phyloP scores from a whole-genome alignment of 805 yeast species.

The Starmerella bombicola region DNA sequence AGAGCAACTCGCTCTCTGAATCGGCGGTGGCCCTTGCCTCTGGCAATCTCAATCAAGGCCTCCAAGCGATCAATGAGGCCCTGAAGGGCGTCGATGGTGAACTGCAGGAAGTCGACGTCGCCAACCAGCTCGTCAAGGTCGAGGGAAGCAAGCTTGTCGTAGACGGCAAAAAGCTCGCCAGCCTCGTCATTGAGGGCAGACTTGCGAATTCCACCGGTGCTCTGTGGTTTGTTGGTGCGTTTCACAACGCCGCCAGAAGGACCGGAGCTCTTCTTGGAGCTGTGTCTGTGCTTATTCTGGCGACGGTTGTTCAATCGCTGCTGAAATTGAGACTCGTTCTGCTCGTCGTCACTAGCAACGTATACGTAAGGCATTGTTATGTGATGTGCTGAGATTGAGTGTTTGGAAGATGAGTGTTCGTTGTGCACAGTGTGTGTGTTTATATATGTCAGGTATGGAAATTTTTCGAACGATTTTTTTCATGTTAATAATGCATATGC shows the following conservation, averaged over 20 bases:
- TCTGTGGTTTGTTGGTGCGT: conserved; percentile 5
- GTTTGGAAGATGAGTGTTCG: no score
- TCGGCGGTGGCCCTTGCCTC: conserved; percentile 20
- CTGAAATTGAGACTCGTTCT: conserved; percentile 6
- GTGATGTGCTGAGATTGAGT: no score
- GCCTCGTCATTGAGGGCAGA: conserved; percentile 22
- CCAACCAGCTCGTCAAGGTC: conserved; percentile 23
- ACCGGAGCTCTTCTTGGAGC: no score
- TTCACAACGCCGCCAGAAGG: conserved; percentile 11
- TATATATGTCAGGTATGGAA: conserved; percentile 8
- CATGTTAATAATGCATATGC: conserved; percentile 15
- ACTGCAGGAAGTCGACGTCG: conserved; percentile 22
- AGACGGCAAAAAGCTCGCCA: conserved; percentile 21
- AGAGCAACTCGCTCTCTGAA: conserved; percentile 25
- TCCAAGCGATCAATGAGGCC: conserved; percentile 23
- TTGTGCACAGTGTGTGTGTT: conserved; percentile 2
- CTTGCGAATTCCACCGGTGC: conserved; percentile 10
- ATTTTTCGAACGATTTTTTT: conserved; percentile 18
- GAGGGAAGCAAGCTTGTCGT: conserved; percentile 22
- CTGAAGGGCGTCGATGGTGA: conserved; percentile 20
- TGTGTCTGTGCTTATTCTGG: conserved; percentile 5
- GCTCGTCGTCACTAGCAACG: conserved; percentile 24
- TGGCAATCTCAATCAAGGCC: conserved; percentile 19
- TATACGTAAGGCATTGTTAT: conserved; percentile 25
- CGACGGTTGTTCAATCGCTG: conserved; percentile 11